Conservation (phyloP, 2,329 filamentous ascomycete species). For the Sarocladium strictum region DNA sequence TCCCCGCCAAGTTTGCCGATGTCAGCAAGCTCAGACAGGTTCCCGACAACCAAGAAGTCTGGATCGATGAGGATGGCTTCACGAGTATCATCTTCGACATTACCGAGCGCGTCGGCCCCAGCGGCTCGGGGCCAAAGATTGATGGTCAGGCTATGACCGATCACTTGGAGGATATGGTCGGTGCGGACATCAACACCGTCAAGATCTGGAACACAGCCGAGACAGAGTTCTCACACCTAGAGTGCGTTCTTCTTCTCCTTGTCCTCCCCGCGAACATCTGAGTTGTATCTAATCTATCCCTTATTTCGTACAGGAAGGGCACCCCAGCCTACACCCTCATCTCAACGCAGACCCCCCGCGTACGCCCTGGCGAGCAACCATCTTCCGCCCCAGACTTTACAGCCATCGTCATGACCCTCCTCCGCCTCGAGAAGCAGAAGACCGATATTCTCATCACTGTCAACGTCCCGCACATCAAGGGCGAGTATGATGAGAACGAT, state of each 20-base stretch:
- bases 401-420: conserved; percentile 68
- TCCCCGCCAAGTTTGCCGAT: conserved; percentile 64
- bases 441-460: conserved; percentile 83
- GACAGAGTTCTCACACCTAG: conserved; percentile 50
- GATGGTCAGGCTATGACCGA: conserved; percentile 65
- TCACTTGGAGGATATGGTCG: conserved; percentile 64
- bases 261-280: too few relatives aligned
- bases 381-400: conserved; percentile 54
- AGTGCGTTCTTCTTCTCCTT: conserved; percentile 31
- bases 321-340: conserved; percentile 64
- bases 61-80: conserved; percentile 76
- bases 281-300: background rate
- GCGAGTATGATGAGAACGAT: conserved; percentile 67
- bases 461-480: conserved; percentile 78
- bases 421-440: conserved; percentile 66
- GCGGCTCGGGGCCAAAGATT: conserved; percentile 43
- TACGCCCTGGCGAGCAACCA: conserved; percentile 25
- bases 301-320: conserved; percentile 20
- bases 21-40: conserved; percentile 71
- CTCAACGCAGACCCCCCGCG: conserved; percentile 51
- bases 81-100: conserved; percentile 89
- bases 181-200: conserved; percentile 53
- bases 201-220: conserved; percentile 62
- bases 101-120: conserved; percentile 65
- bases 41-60: conserved; percentile 88